Conservation (phyloP, 1,139 yeast genomes). For the Yamadazyma friedrichii region DNA sequence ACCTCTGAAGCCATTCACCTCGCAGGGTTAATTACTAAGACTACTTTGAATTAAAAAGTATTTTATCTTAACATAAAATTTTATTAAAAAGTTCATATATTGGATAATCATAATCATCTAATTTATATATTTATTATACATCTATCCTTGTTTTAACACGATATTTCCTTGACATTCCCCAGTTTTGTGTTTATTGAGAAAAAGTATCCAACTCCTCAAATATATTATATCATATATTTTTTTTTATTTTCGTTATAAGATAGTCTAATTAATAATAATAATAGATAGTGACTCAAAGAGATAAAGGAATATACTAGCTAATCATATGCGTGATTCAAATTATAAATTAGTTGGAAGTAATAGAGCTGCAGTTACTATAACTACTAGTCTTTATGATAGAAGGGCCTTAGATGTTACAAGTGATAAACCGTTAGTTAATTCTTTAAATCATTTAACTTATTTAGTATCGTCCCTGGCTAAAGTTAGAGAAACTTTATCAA, state of each 20-base stretch:
- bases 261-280: too few species aligned
- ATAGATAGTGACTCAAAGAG: too few species aligned
- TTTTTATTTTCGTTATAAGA: too few species aligned
- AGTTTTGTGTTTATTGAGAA: too few species aligned
- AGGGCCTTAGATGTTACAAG: slow-evolving; percentile 90
- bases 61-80: background rate
- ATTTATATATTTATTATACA: too few species aligned
- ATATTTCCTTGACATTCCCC: too few species aligned
- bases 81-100: too few species aligned
- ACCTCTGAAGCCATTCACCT: background rate
- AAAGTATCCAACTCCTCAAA: too few species aligned
- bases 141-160: too few species aligned
- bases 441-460: slow-evolving; percentile 84
- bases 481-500: slow-evolving; percentile 83
- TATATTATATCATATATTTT: too few species aligned
- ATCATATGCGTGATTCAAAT: slow-evolving; percentile 82
- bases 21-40: slow-evolving; percentile 1
- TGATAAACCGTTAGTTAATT: slow-evolving; percentile 86
- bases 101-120: too few species aligned
- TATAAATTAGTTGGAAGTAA: slow-evolving; percentile 75
- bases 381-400: slow-evolving; percentile 85
- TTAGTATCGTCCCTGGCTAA: slow-evolving; percentile 83
- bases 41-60: background rate
- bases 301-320: too few species aligned
- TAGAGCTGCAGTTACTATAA: slow-evolving; percentile 87